Evolutionary conservation across 1,139 yeast genomes (phyloP), one percentile per base, ranked within the genome.

Genomic region (Yamadazyma friedrichii): DNA sequence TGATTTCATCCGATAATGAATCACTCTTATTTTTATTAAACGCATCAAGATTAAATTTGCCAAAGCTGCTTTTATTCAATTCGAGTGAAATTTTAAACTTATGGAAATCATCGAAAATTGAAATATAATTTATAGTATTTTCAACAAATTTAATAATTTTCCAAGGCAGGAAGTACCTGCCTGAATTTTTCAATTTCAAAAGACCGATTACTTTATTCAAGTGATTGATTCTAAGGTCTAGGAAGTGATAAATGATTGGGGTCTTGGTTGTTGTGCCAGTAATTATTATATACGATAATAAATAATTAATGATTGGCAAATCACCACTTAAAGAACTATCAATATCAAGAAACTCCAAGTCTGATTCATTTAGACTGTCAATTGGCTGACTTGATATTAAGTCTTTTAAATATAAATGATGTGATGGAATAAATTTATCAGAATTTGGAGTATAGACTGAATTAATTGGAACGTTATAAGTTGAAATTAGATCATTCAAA

Each of bases 291-390:
- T 64, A 70, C 13, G 73, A 55, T 6, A 65, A 42, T 28, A 70
- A 48, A 38, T 59, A 67, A 41, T 66, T 68, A 17, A 62, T 52
- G n/a, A 71, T 58, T 0, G 74, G 69, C 10, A 59, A 47, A n/a
- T 37, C 43, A 8, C 31, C 30, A 25, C 9, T 17, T n/a, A 31
- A 33, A 9, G 24, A 30, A 11, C 36, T 36, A 20, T 29, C 34
- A 6, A 30, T 15, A 15, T 30, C 39, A 11, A 17, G 25, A 16
- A 22, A 29, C 11, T 36, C 29, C 11, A 36, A 37, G 10, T 45
- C 53, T 6, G 38, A 15, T 10, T 44, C 46, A 20, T 42, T 43
- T n/a, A 41, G 31, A 10, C 13, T 17, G 13, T 44, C 22, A 9
- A 46, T 26, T 2, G 47, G 42, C 4, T 24, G 32, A 30, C 34